Conservation (phyloP, 2,329 filamentous ascomycete genomes). For the Fusarium tuaranense region DNA sequence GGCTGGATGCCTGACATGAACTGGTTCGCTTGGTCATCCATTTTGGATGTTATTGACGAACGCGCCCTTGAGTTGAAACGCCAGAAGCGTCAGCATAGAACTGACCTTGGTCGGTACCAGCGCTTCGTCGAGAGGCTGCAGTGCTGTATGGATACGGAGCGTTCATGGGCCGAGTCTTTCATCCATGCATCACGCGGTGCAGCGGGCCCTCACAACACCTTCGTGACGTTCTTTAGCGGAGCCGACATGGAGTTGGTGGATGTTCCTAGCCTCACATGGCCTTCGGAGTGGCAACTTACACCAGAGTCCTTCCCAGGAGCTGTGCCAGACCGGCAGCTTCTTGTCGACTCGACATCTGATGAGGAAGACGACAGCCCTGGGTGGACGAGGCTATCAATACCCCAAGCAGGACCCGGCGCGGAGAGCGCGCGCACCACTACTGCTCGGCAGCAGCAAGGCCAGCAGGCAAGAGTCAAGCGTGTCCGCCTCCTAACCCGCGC, state of each 20-base stretch:
- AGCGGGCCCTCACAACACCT: conserved; percentile 50
- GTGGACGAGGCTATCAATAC: conserved; percentile 28
- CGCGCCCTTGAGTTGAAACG: conserved; percentile 29
- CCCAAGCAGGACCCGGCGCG: neutral
- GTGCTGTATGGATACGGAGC: conserved; percentile 60
- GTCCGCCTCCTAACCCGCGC: conserved; percentile 46
- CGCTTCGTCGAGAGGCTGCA: conserved; percentile 48
- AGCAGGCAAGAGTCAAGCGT: conserved; percentile 41
- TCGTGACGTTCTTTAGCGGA: conserved; percentile 43
- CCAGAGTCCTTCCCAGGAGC: conserved; percentile 24
- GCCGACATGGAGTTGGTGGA: conserved; percentile 2
- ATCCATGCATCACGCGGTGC: conserved; percentile 32
- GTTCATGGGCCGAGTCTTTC: conserved; percentile 49
- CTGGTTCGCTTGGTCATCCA: conserved; percentile 50
- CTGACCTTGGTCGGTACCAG: conserved; percentile 22
- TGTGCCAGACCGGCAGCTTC: conserved; percentile 13
- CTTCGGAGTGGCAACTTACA: conserved; percentile 42
- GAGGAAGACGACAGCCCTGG: conserved; percentile 32
- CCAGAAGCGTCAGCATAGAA: conserved; percentile 19
- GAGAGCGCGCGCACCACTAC: neutral
- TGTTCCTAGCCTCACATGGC: conserved; percentile 39
- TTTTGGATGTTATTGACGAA: conserved; percentile 46
- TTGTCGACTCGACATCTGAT: conserved; percentile 25
- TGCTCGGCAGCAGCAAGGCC: neutral
- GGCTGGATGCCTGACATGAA: conserved; percentile 58